Evolutionary conservation across 2,329 filamentous ascomycete genomes (phyloP).

Genomic region (Aspergillus quadricinctus): DNA sequence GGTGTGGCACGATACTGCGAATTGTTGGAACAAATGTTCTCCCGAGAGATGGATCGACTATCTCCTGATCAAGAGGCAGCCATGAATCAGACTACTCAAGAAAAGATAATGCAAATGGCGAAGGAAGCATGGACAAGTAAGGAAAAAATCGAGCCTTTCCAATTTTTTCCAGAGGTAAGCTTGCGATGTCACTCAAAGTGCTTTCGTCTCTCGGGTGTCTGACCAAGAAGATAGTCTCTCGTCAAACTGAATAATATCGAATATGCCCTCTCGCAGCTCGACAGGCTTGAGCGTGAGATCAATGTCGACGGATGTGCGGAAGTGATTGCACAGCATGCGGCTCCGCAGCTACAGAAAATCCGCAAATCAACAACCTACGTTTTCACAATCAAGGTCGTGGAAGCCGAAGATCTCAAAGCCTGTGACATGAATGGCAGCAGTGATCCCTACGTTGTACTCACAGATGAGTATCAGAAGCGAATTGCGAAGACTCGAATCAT

Average conservation of each 20-base stretch:
- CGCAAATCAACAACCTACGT: conserved; percentile 82
- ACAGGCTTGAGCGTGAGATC: conserved; percentile 82
- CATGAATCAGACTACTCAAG: conserved; percentile 74
- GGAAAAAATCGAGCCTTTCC: conserved; percentile 92
- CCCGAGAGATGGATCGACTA: conserved; percentile 86
- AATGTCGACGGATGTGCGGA: conserved; percentile 88
- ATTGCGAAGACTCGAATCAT: conserved; percentile 92
- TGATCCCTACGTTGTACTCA: conserved; percentile 94
- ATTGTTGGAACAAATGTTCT: conserved; percentile 77
- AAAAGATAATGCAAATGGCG: conserved; percentile 88
- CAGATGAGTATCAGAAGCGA: conserved; percentile 96
- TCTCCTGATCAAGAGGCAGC: conserved; percentile 82
- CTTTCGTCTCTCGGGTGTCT: conserved; percentile 1
- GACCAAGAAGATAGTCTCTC: conserved; percentile 63
- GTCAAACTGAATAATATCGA: conserved; percentile 98
- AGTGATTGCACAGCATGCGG: conserved; percentile 69
- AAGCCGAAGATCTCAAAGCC: conserved; percentile 96
- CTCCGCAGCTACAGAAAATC: conserved; percentile 63
- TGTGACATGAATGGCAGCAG: conserved; percentile 92
- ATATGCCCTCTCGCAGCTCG: conserved; percentile 86
- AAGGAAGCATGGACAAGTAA: conserved; percentile 90
- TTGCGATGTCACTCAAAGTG: neutral
- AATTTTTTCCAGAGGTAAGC: conserved; percentile 85
- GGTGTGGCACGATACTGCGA: conserved; percentile 90
- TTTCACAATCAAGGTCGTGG: conserved; percentile 97